phyloP scores from a whole-genome alignment of 352 stramenopile genomes.

The Phytophthora foliorum region DNA sequence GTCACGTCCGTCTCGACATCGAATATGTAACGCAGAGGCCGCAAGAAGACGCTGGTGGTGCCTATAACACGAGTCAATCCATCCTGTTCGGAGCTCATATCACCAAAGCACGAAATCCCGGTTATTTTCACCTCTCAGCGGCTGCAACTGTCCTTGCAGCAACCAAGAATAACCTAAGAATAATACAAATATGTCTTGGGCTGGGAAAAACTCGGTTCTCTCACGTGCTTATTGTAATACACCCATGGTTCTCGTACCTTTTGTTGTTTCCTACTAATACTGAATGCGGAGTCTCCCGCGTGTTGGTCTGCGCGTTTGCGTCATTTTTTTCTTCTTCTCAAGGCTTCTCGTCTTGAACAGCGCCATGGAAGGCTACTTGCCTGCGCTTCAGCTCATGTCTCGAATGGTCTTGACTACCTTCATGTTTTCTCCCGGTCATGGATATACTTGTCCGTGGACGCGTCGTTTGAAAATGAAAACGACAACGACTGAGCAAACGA shows the following conservation, averaged over 20 bases:
- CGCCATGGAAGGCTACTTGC: conserved; percentile 5
- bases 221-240: conserved; percentile 38
- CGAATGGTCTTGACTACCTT: conserved; percentile 12
- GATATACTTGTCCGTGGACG: conserved; percentile 21
- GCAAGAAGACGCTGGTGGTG: conserved; percentile 53
- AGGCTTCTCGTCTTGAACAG: conserved; percentile 15
- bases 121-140: neutral
- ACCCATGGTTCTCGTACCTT: conserved; percentile 17
- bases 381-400: conserved; percentile 6
- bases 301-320: conserved; percentile 17
- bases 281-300: conserved; percentile 21
- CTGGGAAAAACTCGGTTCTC: conserved; percentile 23
- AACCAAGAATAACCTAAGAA: conserved; percentile 29
- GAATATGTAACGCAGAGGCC: conserved; percentile 69
- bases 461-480: conserved; percentile 56
- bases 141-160: neutral
- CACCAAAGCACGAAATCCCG: neutral
- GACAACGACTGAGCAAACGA: conserved; percentile 82
- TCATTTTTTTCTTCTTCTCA: conserved; percentile 34
- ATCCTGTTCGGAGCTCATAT: conserved; percentile 6
- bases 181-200: conserved; percentile 10
- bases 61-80: conserved; percentile 37
- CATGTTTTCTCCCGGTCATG: neutral
- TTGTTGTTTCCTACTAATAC: conserved; percentile 40
- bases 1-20: conserved; percentile 60